Percentiles rank a stretch among this genome's conserved stretches.
These are phyloP conservation scores for Pichia sp. DNA, from an alignment of 1,139 yeast genomes.

Conservation along the genomic window DNA sequence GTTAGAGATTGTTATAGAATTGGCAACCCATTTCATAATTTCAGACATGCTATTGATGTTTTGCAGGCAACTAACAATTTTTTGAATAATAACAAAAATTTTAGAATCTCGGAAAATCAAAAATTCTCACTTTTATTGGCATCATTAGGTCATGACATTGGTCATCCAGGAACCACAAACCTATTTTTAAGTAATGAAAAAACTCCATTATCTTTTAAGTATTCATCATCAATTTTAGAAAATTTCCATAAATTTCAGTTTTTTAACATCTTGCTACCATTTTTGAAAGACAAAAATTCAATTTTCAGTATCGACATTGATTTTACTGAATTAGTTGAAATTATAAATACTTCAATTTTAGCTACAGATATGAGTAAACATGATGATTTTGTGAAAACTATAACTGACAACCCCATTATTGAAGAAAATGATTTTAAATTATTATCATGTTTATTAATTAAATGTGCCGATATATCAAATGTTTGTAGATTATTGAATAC, in stretches of 20 bases:
- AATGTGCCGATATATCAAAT: constrained; percentile 92
- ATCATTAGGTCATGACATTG: constrained; percentile 91
- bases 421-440: constrained; percentile 24
- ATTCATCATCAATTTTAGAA: constrained; percentile 70
- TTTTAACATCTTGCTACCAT: constrained; percentile 34
- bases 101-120: constrained; percentile 3
- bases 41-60: constrained; percentile 93
- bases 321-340: not conserved
- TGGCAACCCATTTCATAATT: constrained; percentile 89
- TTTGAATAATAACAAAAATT: constrained; percentile 24
- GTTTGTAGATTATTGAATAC: constrained; percentile 74
- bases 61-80: constrained; percentile 80
- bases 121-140: constrained; percentile 52
- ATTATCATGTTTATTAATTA: constrained; percentile 61
- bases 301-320: not conserved
- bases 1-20: constrained; percentile 72
- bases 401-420: constrained; percentile 7
- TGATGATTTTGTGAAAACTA: constrained; percentile 56
- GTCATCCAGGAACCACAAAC: constrained; percentile 93
- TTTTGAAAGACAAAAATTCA: constrained; percentile 2
- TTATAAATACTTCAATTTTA: constrained; percentile 22
- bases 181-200: constrained; percentile 52
- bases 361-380: constrained; percentile 97
- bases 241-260: constrained; percentile 76
- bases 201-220: constrained; percentile 61